These are phyloP conservation scores for Penicillium coprophilum DNA, from an alignment of 495 filamentous ascomycete genomes.

Conservation along the genomic window DNA sequence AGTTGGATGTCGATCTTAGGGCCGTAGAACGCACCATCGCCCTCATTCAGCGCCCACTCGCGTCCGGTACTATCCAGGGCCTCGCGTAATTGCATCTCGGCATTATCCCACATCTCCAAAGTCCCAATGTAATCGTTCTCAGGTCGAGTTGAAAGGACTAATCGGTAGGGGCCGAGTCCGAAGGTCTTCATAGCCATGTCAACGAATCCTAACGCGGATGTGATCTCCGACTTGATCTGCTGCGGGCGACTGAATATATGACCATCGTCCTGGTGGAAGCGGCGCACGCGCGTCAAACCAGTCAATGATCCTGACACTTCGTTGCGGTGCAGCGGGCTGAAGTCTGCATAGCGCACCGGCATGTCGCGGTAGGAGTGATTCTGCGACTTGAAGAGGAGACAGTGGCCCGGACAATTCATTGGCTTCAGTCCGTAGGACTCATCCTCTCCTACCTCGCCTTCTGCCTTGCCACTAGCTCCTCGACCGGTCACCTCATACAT, in stretches of 20 bases:
- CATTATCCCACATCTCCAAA: slow-evolving; percentile 75
- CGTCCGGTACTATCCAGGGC: slow-evolving; percentile 66
- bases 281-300: slow-evolving; percentile 81
- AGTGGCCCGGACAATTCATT: slow-evolving; percentile 97
- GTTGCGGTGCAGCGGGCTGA: slow-evolving; percentile 88
- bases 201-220: slow-evolving; percentile 76
- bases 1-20: slow-evolving; percentile 93
- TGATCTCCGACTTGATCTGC: slow-evolving; percentile 81
- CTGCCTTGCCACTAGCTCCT: slow-evolving; percentile 48
- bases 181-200: slow-evolving; percentile 74
- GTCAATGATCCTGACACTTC: slow-evolving; percentile 83
- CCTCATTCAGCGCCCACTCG: slow-evolving; percentile 69
- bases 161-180: slow-evolving; percentile 67
- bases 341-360: slow-evolving; percentile 89
- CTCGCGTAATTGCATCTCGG: slow-evolving; percentile 68
- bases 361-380: slow-evolving; percentile 76
- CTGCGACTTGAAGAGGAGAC: slow-evolving; percentile 76
- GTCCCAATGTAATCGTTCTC: slow-evolving; percentile 75
- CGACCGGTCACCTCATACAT: slow-evolving; percentile 86
- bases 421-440: slow-evolving; percentile 90
- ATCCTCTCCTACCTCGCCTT: slow-evolving; percentile 55
- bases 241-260: slow-evolving; percentile 89
- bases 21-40: slow-evolving; percentile 92
- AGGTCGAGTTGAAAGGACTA: slow-evolving; percentile 81
- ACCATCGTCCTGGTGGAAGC: slow-evolving; percentile 96